phyloP scores from a whole-genome alignment of 176 grass and related monocot species.

The Oropetium thomaeum region DNA sequence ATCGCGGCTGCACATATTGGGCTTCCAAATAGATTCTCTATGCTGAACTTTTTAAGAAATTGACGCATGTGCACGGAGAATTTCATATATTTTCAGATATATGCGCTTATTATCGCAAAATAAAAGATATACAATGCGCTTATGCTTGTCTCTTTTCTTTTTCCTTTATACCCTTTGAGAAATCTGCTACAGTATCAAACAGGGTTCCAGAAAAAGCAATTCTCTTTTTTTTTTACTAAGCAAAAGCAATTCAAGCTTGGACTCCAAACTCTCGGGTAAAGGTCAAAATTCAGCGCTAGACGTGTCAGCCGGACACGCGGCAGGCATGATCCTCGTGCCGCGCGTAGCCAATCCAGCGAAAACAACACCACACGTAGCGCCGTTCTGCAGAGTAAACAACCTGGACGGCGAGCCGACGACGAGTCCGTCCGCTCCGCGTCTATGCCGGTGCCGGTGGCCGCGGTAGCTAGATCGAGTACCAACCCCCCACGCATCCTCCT shows the following conservation, averaged over 20 bases:
- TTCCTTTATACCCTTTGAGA: not conserved
- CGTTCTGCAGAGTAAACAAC: too few relatives aligned
- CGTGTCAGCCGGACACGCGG: not conserved
- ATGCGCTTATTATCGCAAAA: too few relatives aligned
- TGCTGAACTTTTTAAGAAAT: not conserved
- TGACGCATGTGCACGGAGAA: not conserved
- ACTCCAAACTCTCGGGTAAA: not conserved
- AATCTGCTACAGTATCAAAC: not conserved
- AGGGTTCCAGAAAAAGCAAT: not conserved
- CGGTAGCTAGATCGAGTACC: slow-evolving; percentile 27
- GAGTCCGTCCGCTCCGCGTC: not conserved
- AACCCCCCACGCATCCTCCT: too few relatives aligned
- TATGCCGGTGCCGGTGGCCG: slow-evolving; percentile 2
- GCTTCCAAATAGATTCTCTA: not conserved
- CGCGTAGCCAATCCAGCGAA: slow-evolving; percentile 2
- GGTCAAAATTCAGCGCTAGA: not conserved
- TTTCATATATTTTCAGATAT: not conserved
- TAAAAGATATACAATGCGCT: too few relatives aligned
- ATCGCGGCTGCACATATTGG: too few relatives aligned
- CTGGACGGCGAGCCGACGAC: slow-evolving; percentile 6
- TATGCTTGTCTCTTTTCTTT: not conserved
- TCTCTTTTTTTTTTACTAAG: too few relatives aligned
- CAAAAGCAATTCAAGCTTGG: not conserved
- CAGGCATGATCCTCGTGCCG: not conserved
- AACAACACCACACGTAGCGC: not conserved